Conservation (phyloP, 495 filamentous ascomycete species). For the Polyplosphaeria fusca region DNA sequence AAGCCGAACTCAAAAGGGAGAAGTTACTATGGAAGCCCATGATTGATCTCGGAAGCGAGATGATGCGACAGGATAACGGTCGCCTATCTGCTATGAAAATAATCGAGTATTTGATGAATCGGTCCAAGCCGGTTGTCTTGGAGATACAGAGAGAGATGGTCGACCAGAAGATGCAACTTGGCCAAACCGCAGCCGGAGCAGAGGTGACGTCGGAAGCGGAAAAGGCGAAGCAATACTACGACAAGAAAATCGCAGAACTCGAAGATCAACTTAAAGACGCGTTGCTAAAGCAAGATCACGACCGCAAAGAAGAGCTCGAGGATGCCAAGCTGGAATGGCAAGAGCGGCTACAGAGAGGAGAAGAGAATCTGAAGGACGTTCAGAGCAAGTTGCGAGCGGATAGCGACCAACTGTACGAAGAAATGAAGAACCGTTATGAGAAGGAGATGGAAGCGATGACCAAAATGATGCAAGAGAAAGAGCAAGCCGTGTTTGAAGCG, state of each 20-base stretch:
- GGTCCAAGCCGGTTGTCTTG: not conserved
- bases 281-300: not conserved
- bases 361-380: not conserved
- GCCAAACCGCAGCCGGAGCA: not conserved
- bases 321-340: not conserved
- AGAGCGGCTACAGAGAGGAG: not conserved
- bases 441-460: not conserved
- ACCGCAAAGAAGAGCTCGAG: slow-evolving; percentile 2
- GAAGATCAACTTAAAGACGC: not conserved
- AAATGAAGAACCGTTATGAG: not conserved
- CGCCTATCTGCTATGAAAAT: not conserved
- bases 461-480: not conserved
- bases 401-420: not conserved
- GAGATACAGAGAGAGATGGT: slow-evolving; percentile 6
- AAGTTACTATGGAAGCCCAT: not conserved
- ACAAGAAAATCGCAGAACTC: not conserved
- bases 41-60: not conserved
- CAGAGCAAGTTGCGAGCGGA: no score
- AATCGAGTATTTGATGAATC: not conserved
- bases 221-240: not conserved
- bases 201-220: not conserved
- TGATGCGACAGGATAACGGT: not conserved
- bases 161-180: not conserved
- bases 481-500: not conserved
- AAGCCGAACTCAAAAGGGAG: not conserved